phyloP scores from a whole-genome alignment of 164 flowering plant genomes.

The Taxillus chinensis region DNA sequence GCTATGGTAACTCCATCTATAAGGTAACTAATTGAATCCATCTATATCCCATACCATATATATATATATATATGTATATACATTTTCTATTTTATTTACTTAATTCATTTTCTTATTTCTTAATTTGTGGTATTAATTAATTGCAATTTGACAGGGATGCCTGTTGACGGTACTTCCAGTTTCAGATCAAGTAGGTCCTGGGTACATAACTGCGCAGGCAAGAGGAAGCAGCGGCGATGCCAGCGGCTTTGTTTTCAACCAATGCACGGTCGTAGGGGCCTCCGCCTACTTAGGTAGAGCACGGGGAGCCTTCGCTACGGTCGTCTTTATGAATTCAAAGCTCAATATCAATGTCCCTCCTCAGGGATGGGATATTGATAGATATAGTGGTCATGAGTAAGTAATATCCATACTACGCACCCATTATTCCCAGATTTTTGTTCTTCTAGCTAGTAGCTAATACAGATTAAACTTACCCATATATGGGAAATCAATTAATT shows the following conservation, averaged over 20 bases:
- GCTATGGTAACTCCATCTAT: neutral
- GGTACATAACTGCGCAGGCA: neutral
- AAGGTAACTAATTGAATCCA: neutral
- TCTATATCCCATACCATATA: neutral
- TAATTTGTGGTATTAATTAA: neutral
- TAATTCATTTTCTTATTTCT: neutral
- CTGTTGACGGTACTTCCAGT: neutral
- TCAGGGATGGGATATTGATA: neutral
- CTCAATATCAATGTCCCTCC: neutral
- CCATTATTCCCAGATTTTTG: too few species aligned
- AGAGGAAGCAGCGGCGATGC: neutral
- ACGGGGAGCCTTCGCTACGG: neutral
- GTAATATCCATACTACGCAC: neutral
- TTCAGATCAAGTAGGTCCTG: neutral
- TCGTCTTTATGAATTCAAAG: neutral
- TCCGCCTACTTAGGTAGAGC: neutral
- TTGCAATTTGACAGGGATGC: too few species aligned
- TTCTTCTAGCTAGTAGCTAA: neutral
- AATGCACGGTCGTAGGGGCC: neutral
- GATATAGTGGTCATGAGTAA: neutral
- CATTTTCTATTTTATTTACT: neutral
- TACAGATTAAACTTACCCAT: neutral
- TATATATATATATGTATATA: neutral
- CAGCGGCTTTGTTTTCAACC: neutral
- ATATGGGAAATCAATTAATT: neutral